A percentile compares a stretch with the other conserved stretches of the same genome.
Evolutionary conservation across 495 filamentous ascomycete genomes (phyloP).

Genomic region (Cudoniella acicularis): DNA sequence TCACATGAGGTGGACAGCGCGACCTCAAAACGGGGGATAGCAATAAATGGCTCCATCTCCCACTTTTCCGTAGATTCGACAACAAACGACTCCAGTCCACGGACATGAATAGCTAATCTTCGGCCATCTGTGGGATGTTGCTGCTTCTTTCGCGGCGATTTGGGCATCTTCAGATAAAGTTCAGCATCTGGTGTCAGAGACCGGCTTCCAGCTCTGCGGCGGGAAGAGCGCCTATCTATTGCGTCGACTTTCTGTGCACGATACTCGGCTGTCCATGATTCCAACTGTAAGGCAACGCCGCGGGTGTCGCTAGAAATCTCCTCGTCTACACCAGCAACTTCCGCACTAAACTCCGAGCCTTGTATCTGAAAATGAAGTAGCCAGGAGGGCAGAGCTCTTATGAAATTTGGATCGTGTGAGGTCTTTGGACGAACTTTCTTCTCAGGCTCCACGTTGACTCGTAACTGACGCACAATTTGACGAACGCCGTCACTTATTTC

Average conservation of each 20-base stretch:
- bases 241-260: constrained; percentile 70
- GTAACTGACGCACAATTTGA: constrained; percentile 82
- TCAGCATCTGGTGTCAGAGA: constrained; percentile 56
- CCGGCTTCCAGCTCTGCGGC: constrained; percentile 56
- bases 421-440: constrained; percentile 49
- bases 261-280: constrained; percentile 91
- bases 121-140: constrained; percentile 74
- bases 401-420: constrained; percentile 55
- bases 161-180: constrained; percentile 53
- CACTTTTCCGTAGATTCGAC: constrained; percentile 81
- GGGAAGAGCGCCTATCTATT: constrained; percentile 43
- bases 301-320: constrained; percentile 73
- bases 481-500: constrained; percentile 91
- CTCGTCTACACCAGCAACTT: constrained; percentile 83
- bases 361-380: constrained; percentile 79
- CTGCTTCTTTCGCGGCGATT: constrained; percentile 55
- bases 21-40: constrained; percentile 81
- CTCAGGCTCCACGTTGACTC: constrained; percentile 57
- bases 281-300: constrained; percentile 80
- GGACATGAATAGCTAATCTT: constrained; percentile 72
- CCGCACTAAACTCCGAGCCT: constrained; percentile 82
- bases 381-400: constrained; percentile 80
- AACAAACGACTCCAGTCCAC: constrained; percentile 83
- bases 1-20: constrained; percentile 82
- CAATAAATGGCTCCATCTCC: constrained; percentile 82